phyloP scores from a whole-genome alignment of 768 basidiomycete species.

The Gyrodon lividus region DNA sequence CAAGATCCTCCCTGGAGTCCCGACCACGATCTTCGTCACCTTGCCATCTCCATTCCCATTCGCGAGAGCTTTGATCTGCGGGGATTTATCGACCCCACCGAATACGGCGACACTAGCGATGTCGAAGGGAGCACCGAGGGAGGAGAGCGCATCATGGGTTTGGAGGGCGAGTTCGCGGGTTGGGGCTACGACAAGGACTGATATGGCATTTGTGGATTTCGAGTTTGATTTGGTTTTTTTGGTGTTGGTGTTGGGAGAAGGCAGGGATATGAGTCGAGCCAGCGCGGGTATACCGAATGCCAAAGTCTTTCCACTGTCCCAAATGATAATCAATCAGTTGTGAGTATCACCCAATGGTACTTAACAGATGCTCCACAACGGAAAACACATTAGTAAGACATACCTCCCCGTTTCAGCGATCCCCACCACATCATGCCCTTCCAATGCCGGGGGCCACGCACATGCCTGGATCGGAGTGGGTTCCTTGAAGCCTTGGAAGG shows the following conservation, averaged over 20 bases:
- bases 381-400: slow-evolving; percentile 10
- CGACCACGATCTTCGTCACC: slow-evolving; percentile 79
- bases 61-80: slow-evolving; percentile 70
- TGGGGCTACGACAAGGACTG: slow-evolving; percentile 83
- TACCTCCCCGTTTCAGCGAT: slow-evolving; percentile 95
- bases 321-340: neutral
- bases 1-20: slow-evolving; percentile 91
- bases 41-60: slow-evolving; percentile 50
- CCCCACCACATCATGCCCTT: slow-evolving; percentile 86
- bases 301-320: slow-evolving; percentile 85
- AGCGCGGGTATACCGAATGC: slow-evolving; percentile 94
- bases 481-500: slow-evolving; percentile 71
- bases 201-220: slow-evolving; percentile 38
- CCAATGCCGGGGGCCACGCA: slow-evolving; percentile 86
- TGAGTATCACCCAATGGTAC: neutral
- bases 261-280: slow-evolving; percentile 52
- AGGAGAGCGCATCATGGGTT: slow-evolving; percentile 80
- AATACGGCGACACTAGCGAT: slow-evolving; percentile 86
- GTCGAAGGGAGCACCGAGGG: slow-evolving; percentile 70
- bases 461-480: slow-evolving; percentile 97
- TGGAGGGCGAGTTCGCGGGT: slow-evolving; percentile 97
- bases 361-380: neutral
- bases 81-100: slow-evolving; percentile 91
- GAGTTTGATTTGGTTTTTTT: slow-evolving; percentile 29
- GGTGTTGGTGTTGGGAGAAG: slow-evolving; percentile 15